Evolutionary conservation across 2,329 filamentous ascomycete genomes (phyloP), one percentile per base, ranked within the genome.

Genomic region (Chrysoporthe deuterocubensis): DNA sequence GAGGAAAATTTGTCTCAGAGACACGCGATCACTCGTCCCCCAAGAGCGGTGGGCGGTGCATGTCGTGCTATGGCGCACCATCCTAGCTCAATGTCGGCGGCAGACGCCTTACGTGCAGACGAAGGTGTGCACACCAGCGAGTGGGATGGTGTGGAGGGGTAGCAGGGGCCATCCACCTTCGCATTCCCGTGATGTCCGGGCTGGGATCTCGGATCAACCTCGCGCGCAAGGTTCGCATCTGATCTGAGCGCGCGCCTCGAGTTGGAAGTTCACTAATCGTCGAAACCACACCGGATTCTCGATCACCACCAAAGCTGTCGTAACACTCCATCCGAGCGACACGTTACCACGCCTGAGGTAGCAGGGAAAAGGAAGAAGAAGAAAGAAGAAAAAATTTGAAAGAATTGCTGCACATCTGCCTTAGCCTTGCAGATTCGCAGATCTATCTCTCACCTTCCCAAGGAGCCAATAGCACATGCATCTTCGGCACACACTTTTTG

Each of bases 81-180:
- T 48, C 43, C 44, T 37, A 44, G 44, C 40, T 9, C 67, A 61
- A 58, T 57, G 40, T 46, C 63, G 54, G 52, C 44, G 59, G 56
- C 58, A 42, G 46, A 48, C 58, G n/a, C n/a, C 26, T 44, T 13
- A 48, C 34, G 40, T 42, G 37, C 13, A 43, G 37, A 34, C 7
- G 21, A 56, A n/a, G 67, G 67, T 68, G 67, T 68, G 48, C 67
- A 66, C 67, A 66, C 67, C 64, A 62, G 26, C 37, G n/a, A 16
- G 57, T 42, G 44, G 18, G 21, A 61, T 40, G 64, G 52, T 67
- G 65, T 59, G 50, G 67, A 61, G 58, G 50, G 48, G 67, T 42
- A 46, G 21, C 57, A 62, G 64, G 57, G 64, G 59, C 37, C 18
- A 48, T 32, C 14, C 60, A 56, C 46, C 50, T 46, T 67, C 40